A percentile compares a stretch with the other conserved stretches of the same genome.
Conservation (phyloP, 352 stramenopile species). For the Phytophthora meadii region DNA sequence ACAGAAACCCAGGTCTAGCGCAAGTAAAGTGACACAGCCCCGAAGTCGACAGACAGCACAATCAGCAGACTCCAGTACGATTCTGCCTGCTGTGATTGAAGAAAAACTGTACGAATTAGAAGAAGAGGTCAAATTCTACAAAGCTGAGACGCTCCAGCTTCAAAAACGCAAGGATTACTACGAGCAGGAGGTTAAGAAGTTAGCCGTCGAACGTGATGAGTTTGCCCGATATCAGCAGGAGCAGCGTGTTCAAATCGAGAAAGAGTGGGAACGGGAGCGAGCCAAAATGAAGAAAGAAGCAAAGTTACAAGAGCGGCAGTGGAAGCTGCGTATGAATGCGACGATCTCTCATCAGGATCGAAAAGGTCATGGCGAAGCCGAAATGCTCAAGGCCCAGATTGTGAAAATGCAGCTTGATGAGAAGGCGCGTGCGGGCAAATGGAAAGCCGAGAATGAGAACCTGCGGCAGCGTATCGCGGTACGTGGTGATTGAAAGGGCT, state of each 20-base stretch:
- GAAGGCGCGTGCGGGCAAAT: constrained; percentile 56
- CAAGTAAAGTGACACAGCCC: constrained; percentile 8
- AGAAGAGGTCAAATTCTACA: constrained; percentile 89
- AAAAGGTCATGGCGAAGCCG: constrained; percentile 74
- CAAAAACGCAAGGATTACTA: constrained; percentile 77
- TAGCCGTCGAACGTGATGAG: constrained; percentile 57
- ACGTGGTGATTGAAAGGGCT: constrained; percentile 11
- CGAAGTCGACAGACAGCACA: constrained; percentile 11
- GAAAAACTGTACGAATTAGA: constrained; percentile 84
- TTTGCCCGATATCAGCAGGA: constrained; percentile 61
- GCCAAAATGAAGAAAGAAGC: constrained; percentile 81
- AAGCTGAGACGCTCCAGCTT: constrained; percentile 79
- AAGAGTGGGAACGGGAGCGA: constrained; percentile 74
- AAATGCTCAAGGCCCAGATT: constrained; percentile 83
- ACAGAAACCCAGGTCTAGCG: constrained; percentile 13
- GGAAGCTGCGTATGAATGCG: constrained; percentile 72
- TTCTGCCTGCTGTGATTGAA: constrained; percentile 76
- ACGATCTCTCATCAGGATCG: constrained; percentile 58
- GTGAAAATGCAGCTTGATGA: constrained; percentile 85
- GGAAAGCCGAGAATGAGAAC: constrained; percentile 72
- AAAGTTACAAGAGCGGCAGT: constrained; percentile 72
- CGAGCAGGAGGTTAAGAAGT: constrained; percentile 65
- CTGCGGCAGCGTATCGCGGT: constrained; percentile 73
- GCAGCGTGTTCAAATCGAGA: constrained; percentile 61
- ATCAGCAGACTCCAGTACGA: constrained; percentile 17